Evolutionary conservation across 2,329 filamentous ascomycete species (phyloP).

Genomic region (Calonectria montana): DNA sequence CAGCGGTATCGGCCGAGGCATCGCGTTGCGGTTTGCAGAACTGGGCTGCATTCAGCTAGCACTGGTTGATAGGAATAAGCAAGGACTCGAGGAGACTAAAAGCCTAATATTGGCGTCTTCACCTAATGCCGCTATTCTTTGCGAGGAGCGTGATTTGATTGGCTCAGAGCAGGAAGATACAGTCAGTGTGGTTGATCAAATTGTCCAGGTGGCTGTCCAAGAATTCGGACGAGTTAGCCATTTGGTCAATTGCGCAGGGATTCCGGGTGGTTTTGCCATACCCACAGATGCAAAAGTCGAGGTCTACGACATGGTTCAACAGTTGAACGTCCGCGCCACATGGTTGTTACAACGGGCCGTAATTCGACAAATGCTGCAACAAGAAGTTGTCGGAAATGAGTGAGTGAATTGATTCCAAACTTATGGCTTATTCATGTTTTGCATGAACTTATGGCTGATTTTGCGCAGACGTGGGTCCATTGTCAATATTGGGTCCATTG

Average conservation of each 20-base stretch:
- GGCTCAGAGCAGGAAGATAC: not conserved
- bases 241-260: not conserved
- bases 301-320: not conserved
- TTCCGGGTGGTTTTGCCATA: not conserved
- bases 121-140: not conserved
- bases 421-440: not conserved
- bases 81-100: not conserved
- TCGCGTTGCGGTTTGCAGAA: not conserved
- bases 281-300: not conserved
- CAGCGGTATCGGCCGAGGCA: not conserved
- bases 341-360: not conserved
- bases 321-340: not conserved
- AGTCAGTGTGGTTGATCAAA: not conserved
- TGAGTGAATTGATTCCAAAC: not conserved
- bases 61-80: not conserved
- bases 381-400: not conserved
- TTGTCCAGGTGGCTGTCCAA: not conserved
- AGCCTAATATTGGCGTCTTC: not conserved
- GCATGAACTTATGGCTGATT: not conserved
- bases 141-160: not conserved
- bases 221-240: not conserved
- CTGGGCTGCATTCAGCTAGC: not conserved
- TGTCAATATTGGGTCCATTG: not conserved
- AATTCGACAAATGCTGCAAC: not conserved
- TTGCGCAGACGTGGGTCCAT: not conserved